Conservation (phyloP, 345 rosid species). For the Cardamine resedifolia region DNA sequence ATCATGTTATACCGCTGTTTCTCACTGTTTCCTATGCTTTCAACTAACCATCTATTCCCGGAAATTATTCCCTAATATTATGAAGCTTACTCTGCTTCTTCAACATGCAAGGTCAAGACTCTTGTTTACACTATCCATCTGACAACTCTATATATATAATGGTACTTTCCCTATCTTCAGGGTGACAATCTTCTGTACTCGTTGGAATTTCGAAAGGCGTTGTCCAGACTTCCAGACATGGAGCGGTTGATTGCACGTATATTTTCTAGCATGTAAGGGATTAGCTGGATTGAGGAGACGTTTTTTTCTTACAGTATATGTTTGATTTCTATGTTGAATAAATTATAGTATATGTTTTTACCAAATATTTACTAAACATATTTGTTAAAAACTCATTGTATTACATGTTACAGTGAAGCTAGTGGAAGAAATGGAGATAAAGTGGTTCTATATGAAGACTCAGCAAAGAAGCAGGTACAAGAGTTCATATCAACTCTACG, state of each 20-base stretch:
- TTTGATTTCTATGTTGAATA: not conserved
- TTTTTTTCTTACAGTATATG: not conserved
- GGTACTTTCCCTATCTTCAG: slow-evolving; percentile 45
- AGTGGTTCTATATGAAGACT: slow-evolving; percentile 88
- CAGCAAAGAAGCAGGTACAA: slow-evolving; percentile 83
- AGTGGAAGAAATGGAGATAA: slow-evolving; percentile 88
- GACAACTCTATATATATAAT: slow-evolving; percentile 17
- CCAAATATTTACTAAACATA: slow-evolving; percentile 8
- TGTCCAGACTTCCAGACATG: slow-evolving; percentile 90
- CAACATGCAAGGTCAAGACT: slow-evolving; percentile 21
- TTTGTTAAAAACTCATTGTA: slow-evolving; percentile 12
- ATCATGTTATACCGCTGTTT: not conserved
- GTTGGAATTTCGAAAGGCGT: slow-evolving; percentile 70
- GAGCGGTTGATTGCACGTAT: slow-evolving; percentile 85
- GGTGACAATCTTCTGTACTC: slow-evolving; percentile 63
- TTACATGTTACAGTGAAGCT: slow-evolving; percentile 61
- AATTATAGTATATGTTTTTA: not conserved
- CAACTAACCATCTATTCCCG: not conserved
- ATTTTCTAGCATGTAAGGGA: slow-evolving; percentile 71
- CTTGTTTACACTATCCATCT: slow-evolving; percentile 11
- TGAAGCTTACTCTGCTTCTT: slow-evolving; percentile 23
- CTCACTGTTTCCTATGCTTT: not conserved
- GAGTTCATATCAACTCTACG: slow-evolving; percentile 81
- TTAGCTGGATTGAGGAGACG: slow-evolving; percentile 18
- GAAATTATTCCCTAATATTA: slow-evolving; percentile 6